Evolutionary conservation across 306 rosid species (phyloP), one percentile per base, ranked within the genome.

Genomic region (Lotus japonicus): DNA sequence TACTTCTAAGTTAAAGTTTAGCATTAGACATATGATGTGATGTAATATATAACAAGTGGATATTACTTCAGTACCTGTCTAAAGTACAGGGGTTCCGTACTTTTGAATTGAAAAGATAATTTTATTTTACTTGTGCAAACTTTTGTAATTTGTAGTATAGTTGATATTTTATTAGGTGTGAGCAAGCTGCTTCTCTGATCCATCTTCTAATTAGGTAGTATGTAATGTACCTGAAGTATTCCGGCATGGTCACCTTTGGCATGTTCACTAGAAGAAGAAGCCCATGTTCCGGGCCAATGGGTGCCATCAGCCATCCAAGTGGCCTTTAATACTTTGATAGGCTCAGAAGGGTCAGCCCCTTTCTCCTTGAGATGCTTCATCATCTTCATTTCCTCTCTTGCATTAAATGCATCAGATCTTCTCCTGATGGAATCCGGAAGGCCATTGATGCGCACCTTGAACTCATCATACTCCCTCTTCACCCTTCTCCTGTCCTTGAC

Each of bases 291-390:
- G 1, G 88, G 88, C 88, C 88, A 84, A 0, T 84, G 85, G 10
- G 85, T 77, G 1, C 85, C 88, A 66, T 84, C 88, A 43, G 88
- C 88, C 88, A 84, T 84, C 88, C 88, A 84, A 1, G 85, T 84
- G 4, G 88, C 83, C 70, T 84, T 84, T 26, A 59, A 50, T 15
- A 80, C 85, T 58, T 74, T 84, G 11, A 84, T 5, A 0, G 79
- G 71, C 50, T 77, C 85, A 4, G 77, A 12, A 55, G 81, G 81
- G 28, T 80, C 83, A 11, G 78, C 74, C 0, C 79, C 81, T 2
- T 58, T 80, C 68, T 84, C 88, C 66, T 79, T 84, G 51, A 77
- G 10, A 36, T 77, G 88, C 46, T 80, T 84, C 70, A 80, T 70
- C 85, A 73, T 74, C 79, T 80, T 84, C 88, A 80, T 84, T 60